A percentile compares a stretch with the other conserved stretches of the same genome.
phyloP scores from a whole-genome alignment of 2,329 filamentous ascomycete species.

The Diaporthe capsici region DNA sequence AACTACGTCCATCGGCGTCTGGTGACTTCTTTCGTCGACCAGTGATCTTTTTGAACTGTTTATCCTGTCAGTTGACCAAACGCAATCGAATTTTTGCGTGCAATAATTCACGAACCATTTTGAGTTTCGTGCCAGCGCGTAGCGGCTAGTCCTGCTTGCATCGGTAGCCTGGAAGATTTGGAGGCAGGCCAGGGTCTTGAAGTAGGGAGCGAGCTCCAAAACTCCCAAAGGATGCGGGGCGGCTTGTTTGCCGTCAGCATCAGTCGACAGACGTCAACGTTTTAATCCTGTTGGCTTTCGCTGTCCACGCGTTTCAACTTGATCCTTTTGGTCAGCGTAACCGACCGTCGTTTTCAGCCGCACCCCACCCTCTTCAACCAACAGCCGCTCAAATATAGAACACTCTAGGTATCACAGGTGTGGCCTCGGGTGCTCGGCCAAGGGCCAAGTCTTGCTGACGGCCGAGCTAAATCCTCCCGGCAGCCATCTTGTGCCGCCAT shows the following conservation, averaged over 20 bases:
- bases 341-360: background rate
- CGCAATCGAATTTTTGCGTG: no score
- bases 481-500: background rate
- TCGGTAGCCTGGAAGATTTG: background rate
- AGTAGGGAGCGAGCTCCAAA: background rate
- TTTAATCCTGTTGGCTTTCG: background rate
- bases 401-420: background rate
- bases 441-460: background rate
- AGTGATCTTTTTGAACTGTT: constrained; percentile 1
- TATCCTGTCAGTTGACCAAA: background rate
- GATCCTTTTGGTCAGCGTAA: background rate
- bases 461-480: background rate
- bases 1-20: background rate
- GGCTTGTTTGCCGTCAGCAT: constrained; percentile 3
- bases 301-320: background rate
- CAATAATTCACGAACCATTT: background rate
- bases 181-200: background rate
- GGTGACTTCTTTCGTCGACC: background rate
- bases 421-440: background rate
- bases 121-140: background rate
- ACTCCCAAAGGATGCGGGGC: background rate
- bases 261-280: background rate
- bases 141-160: background rate
- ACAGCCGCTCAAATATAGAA: background rate
- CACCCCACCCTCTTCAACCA: background rate